A percentile compares a stretch with the other conserved stretches of the same genome.
phyloP scores from a whole-genome alignment of 2,329 filamentous ascomycete genomes.

The Trichoderma simmonsii region DNA sequence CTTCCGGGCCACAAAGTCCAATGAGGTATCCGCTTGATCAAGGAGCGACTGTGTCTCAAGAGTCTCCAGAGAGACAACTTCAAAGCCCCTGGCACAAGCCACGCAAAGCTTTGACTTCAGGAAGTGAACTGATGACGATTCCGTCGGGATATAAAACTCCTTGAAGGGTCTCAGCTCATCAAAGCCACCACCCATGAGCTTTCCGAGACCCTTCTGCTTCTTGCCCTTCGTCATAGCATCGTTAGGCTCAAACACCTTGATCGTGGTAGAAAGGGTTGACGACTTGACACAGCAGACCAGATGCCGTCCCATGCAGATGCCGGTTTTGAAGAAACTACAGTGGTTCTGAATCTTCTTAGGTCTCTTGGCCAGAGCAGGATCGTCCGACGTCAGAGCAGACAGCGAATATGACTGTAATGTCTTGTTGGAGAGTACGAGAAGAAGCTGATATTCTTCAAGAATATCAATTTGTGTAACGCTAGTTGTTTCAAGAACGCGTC shows the following conservation, averaged over 20 bases:
- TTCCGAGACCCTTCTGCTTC: constrained; percentile 91
- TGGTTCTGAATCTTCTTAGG: constrained; percentile 96
- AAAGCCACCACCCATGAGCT: constrained; percentile 90
- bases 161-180: constrained; percentile 96
- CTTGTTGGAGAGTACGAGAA: constrained; percentile 90
- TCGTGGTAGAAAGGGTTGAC: constrained; percentile 86
- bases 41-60: constrained; percentile 97
- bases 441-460: constrained; percentile 87
- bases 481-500: constrained; percentile 78
- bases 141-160: constrained; percentile 97
- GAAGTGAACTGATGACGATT: constrained; percentile 98
- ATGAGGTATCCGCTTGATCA: constrained; percentile 94
- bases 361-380: constrained; percentile 75
- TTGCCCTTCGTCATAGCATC: constrained; percentile 90
- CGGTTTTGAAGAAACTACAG: constrained; percentile 97
- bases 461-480: constrained; percentile 95
- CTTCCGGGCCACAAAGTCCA: constrained; percentile 93
- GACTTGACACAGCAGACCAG: constrained; percentile 97
- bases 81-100: constrained; percentile 90
- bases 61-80: constrained; percentile 93
- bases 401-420: constrained; percentile 86
- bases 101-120: constrained; percentile 95
- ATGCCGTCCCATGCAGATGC: constrained; percentile 89
- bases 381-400: constrained; percentile 79
- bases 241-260: constrained; percentile 99